Evolutionary conservation across 2,329 filamentous ascomycete genomes (phyloP).

Genomic region (Exophiala aquamarina): DNA sequence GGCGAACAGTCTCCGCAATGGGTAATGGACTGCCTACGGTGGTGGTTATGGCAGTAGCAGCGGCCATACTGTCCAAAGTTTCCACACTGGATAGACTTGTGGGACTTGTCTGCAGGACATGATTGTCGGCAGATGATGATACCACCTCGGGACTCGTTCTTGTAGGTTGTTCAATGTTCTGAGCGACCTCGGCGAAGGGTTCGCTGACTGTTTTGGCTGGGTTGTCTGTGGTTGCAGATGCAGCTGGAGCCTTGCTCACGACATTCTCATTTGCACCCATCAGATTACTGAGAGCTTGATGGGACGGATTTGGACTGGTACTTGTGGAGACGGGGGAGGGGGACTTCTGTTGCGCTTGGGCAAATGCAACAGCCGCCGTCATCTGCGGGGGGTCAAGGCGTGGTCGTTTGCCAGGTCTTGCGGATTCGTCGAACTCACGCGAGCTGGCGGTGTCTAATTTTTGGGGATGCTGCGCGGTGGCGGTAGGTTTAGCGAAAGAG

Average conservation of each 20-base stretch:
- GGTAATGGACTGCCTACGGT: constrained; percentile 49
- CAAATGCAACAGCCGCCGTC: constrained; percentile 56
- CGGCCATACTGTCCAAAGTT: constrained; percentile 49
- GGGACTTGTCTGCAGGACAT: constrained; percentile 51
- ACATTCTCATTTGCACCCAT: constrained; percentile 36
- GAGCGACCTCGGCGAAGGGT: constrained; percentile 47
- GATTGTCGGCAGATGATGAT: constrained; percentile 40
- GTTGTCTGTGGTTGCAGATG: constrained; percentile 29
- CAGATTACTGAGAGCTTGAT: constrained; percentile 40
- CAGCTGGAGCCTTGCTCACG: constrained; percentile 26
- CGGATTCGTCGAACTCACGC: constrained; percentile 26
- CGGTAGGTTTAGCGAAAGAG: neutral
- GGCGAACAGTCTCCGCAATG: constrained; percentile 44
- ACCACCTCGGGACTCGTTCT: constrained; percentile 29
- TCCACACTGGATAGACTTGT: constrained; percentile 56
- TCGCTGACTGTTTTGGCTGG: constrained; percentile 48
- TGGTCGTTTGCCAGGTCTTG: constrained; percentile 37
- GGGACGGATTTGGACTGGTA: constrained; percentile 42
- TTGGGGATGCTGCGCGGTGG: neutral
- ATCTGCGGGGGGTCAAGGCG: constrained; percentile 39
- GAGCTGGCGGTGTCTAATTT: neutral
- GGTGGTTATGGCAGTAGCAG: constrained; percentile 50
- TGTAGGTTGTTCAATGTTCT: constrained; percentile 50
- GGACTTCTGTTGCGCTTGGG: constrained; percentile 44
- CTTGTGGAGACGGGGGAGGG: constrained; percentile 26